Evolutionary conservation across 208 protist species (phyloP), one percentile per base, ranked within the genome.

Genomic region (Trypanosoma melophagium): DNA sequence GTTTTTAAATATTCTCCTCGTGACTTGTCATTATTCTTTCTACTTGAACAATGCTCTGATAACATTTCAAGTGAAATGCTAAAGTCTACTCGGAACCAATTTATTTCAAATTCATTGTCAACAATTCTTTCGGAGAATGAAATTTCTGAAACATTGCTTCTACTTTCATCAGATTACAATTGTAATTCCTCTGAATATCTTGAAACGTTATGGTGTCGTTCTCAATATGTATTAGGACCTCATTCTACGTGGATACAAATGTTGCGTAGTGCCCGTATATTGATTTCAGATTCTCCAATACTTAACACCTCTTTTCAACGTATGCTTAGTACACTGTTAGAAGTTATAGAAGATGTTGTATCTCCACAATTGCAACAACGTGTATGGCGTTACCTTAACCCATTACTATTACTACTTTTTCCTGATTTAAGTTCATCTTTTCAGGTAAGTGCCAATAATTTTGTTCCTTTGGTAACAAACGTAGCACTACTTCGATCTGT

Each of bases 41-140:
- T 93, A 12, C 62, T 94, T 35, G 90, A 94, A 19, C 90, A 96
- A 67, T 86, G 73, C 72, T 66, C 53, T 13, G 90, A 94, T 71
- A 83, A 77, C 50, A 66, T 87, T 47, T 59, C 77, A 12, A 67
- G 69, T 25, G 52, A 79, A 49, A 56, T 52, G 17, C 31, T 85
- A 52, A 41, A 55, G n/a, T 59, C 50, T 45, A 21, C 53, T 4
- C 68, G 74, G 13, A 45, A 13, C n/a, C 24, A 58, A 19, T 79
- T 74, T 49, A 4, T 74, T 35, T 56, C 54, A 17, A 44, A 38
- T 42, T 58, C 35, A 7, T 55, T 74, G n/a, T 7, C n/a, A 19
- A 38, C 22, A 60, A 41, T 55, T 13, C 59, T 62, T 17, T 45
- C 49, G 2, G 60, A 64, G 1, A 50, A 64, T 10, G 78, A 82